A percentile compares a stretch with the other conserved stretches of the same genome.
phyloP scores from a whole-genome alignment of 805 yeast genomes.

The Groenewaldozyma tartarivorans region DNA sequence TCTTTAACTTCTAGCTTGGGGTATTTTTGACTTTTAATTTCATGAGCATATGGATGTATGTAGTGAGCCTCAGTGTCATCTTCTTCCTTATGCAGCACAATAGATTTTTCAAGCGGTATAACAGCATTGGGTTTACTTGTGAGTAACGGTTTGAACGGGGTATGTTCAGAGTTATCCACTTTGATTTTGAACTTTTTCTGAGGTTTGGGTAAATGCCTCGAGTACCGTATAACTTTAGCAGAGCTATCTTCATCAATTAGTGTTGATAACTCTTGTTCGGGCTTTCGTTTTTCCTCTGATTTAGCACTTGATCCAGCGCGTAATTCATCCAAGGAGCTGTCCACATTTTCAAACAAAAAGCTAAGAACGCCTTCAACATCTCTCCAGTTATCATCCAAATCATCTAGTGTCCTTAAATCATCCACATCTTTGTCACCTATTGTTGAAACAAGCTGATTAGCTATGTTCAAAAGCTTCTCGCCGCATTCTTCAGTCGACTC shows the following conservation, averaged over 20 bases:
- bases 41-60: conserved; percentile 71
- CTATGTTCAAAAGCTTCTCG: conserved; percentile 21
- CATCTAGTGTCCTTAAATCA: conserved; percentile 33
- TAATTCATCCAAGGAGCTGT: conserved; percentile 48
- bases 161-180: conserved; percentile 57
- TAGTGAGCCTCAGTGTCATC: conserved; percentile 38
- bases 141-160: conserved; percentile 72
- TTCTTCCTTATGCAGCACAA: conserved; percentile 22
- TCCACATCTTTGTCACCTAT: conserved; percentile 20
- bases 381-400: conserved; percentile 48
- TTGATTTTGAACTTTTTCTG: conserved; percentile 48
- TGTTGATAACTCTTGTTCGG: background rate
- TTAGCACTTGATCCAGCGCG: conserved; percentile 2
- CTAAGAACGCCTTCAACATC: conserved; percentile 56
- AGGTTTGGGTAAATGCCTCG: conserved; percentile 46
- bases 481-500: conserved; percentile 31
- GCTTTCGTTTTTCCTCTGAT: background rate
- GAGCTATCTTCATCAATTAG: background rate
- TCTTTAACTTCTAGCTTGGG: conserved; percentile 41
- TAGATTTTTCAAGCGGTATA: conserved; percentile 44
- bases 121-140: conserved; percentile 64
- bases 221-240: conserved; percentile 7
- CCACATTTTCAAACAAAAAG: conserved; percentile 64
- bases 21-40: conserved; percentile 61
- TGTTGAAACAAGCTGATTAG: conserved; percentile 20